Percentiles rank a stretch among this genome's conserved stretches.
These are phyloP conservation scores for Moniliophthora roreri DNA, from an alignment of 1,284 basidiomycete species.

Conservation along the genomic window DNA sequence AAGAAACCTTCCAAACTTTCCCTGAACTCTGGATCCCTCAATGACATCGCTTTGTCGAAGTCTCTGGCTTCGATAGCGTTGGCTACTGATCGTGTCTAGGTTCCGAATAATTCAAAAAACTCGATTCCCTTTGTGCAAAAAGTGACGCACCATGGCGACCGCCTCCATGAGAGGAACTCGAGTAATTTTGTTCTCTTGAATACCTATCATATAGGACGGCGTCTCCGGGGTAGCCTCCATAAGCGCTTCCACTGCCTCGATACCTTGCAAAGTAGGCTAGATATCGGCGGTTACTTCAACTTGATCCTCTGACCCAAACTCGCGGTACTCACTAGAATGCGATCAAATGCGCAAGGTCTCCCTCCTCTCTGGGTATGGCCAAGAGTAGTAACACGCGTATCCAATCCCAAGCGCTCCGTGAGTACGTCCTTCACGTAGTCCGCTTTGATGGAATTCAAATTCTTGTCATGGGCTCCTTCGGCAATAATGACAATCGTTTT, in stretches of 20 bases:
- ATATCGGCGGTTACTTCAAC: neutral
- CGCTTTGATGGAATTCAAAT: constrained; percentile 88
- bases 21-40: constrained; percentile 90
- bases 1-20: constrained; percentile 88
- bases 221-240: constrained; percentile 88
- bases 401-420: constrained; percentile 83
- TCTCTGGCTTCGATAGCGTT: constrained; percentile 82
- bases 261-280: constrained; percentile 91
- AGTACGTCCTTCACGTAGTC: constrained; percentile 92
- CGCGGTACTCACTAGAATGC: constrained; percentile 71
- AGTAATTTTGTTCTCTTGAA: constrained; percentile 94
- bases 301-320: neutral
- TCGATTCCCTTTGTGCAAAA: constrained; percentile 1
- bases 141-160: constrained; percentile 69
- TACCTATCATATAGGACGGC: constrained; percentile 97
- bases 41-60: constrained; percentile 85
- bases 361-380: constrained; percentile 98
- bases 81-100: constrained; percentile 83
- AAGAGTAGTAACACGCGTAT: constrained; percentile 97
- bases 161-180: constrained; percentile 92
- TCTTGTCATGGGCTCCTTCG: constrained; percentile 89
- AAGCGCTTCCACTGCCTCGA: constrained; percentile 90
- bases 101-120: constrained; percentile 4
- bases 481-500: constrained; percentile 99
- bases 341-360: constrained; percentile 88